Evolutionary conservation across 1,139 yeast genomes (phyloP), one percentile per base, ranked within the genome.

Genomic region (Kluyveromyces sp.): DNA sequence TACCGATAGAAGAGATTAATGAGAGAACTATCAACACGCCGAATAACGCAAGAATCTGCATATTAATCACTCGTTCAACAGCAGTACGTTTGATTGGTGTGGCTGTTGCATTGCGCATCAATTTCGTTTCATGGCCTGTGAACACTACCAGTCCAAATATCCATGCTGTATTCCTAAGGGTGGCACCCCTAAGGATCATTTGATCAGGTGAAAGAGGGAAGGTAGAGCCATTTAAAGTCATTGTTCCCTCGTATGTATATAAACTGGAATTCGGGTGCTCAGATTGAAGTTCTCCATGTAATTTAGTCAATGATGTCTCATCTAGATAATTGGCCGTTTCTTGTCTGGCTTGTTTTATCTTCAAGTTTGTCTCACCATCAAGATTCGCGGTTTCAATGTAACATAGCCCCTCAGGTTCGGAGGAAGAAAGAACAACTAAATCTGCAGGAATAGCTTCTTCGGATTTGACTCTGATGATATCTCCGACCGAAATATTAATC

Each of bases 51-150:
- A 92, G 70, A 57, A 92, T 92, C 63, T 94, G 98, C 56, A 86
- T 67, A 62, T 94, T 94, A 52, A 94, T 89, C 65, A 89, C 86
- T 64, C 95, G 78, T 68, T 94, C 99, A 12, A 94, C 97, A 22
- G 95, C 96, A 1, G 98, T 94, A 57, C 95, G 76, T 61, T 94
- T 94, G 56, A 94, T 94, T 3, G 98, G 98, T 1, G 99, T 83
- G 2, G 98, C 96, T 2, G 97, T 89, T 12, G 99, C 98, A 67
- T 94, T 94, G 60, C 98, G 78, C 98, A 94, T 92, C 52, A 94
- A 73, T 60, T 94, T 94, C 0, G 99, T 92, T 66, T 94, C 98
- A 63, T 94, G 98, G 22, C 98, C 99, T 0, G 99, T 94, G 61
- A 92, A 94, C 1, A 92, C 78, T 2, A 86, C 96, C 38, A 88